These are phyloP conservation scores for Grosmannia serpens DNA, from an alignment of 2,329 filamentous ascomycete genomes.

Conservation along the genomic window DNA sequence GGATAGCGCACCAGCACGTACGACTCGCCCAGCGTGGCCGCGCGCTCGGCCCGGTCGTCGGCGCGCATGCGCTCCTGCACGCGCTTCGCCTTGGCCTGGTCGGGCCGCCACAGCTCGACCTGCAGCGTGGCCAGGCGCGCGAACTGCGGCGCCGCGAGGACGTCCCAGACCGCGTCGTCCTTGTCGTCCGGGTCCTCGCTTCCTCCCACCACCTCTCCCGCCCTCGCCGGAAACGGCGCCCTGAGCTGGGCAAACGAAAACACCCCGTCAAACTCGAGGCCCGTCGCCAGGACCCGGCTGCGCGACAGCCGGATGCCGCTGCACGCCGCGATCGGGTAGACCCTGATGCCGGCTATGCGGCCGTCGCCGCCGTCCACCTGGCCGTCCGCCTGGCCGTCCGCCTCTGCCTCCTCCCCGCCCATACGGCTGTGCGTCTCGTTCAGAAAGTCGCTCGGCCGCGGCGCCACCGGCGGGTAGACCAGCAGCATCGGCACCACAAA, in stretches of 20 bases:
- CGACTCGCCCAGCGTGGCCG: constrained; percentile 32
- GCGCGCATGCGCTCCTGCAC: constrained; percentile 16
- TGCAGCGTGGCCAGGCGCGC: constrained; percentile 60
- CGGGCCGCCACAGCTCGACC: constrained; percentile 58
- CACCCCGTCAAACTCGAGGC: constrained; percentile 69
- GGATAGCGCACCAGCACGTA: constrained; percentile 60
- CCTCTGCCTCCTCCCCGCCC: constrained; percentile 16
- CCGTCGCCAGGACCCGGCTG: constrained; percentile 53
- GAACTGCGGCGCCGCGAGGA: constrained; percentile 58
- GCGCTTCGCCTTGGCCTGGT: constrained; percentile 41
- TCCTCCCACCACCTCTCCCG: constrained; percentile 13
- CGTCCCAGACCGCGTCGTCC: constrained; percentile 46
- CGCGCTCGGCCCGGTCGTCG: constrained; percentile 21
- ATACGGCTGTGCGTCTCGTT: constrained; percentile 41
- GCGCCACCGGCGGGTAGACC: constrained; percentile 42
- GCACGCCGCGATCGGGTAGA: constrained; percentile 80
- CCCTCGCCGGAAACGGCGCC: constrained; percentile 32
- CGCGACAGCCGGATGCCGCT: constrained; percentile 59
- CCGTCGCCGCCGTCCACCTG: background rate
- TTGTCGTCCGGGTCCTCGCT: constrained; percentile 19
- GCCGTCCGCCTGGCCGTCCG: background rate
- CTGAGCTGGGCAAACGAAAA: constrained; percentile 68
- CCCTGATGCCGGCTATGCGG: constrained; percentile 51
- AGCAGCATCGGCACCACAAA: constrained; percentile 43
- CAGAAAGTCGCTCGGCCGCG: constrained; percentile 41